Evolutionary conservation across 768 basidiomycete genomes (phyloP).

Genomic region (Mycena haematopus): DNA sequence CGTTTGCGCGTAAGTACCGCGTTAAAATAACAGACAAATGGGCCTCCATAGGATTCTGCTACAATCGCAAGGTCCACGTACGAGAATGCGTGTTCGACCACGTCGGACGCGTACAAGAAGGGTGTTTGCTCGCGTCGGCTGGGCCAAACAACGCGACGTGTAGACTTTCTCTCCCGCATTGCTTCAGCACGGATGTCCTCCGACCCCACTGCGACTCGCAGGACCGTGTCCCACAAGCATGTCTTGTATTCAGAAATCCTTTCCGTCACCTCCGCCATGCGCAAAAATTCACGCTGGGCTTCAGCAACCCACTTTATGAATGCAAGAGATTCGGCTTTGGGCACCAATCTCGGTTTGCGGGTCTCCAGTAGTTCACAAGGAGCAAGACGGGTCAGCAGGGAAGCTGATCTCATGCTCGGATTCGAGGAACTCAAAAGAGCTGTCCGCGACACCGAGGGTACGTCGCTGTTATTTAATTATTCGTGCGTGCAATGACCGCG

Average conservation of each 20-base stretch:
- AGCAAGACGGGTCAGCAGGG: constrained; percentile 62
- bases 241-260: constrained; percentile 90
- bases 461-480: constrained; percentile 29
- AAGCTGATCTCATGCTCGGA: constrained; percentile 87
- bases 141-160: constrained; percentile 31
- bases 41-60: too few species aligned
- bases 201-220: constrained; percentile 31
- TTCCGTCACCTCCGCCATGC: constrained; percentile 92
- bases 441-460: constrained; percentile 73
- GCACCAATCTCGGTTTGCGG: constrained; percentile 76
- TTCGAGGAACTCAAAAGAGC: constrained; percentile 86
- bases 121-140: too few species aligned
- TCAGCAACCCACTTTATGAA: constrained; percentile 68
- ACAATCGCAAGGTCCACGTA: too few species aligned
- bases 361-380: constrained; percentile 55
- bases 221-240: constrained; percentile 68
- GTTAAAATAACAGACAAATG: too few species aligned
- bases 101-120: too few species aligned
- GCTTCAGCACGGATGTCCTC: constrained; percentile 22
- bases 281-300: constrained; percentile 98
- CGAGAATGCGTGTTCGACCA: too few species aligned
- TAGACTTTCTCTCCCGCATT: constrained; percentile 23
- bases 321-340: constrained; percentile 69
- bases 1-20: too few species aligned
- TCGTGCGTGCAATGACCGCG: constrained; percentile 18